phyloP scores from a whole-genome alignment of 163 green algal genomes.

The Scenedesmus sp. region DNA sequence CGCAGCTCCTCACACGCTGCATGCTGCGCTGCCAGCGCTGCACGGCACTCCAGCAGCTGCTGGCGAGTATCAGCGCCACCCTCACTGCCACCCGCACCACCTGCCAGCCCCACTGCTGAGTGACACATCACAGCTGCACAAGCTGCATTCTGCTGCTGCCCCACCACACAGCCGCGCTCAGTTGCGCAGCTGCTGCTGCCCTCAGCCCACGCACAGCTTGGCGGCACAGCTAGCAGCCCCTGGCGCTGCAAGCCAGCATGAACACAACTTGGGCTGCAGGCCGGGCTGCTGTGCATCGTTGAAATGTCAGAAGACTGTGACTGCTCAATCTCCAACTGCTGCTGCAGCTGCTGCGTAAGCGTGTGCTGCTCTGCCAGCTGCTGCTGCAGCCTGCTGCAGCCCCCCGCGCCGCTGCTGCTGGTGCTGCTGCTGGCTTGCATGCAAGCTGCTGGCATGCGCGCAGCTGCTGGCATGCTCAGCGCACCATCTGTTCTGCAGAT shows the following conservation, averaged over 20 bases:
- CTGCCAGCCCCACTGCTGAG: not conserved
- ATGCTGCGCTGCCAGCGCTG: constrained; percentile 21
- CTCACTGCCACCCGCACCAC: not conserved
- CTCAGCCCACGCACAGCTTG: not conserved
- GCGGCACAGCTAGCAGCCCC: too few relatives aligned
- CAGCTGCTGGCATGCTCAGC: not conserved
- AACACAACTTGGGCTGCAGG: not conserved
- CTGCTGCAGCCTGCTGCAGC: not conserved
- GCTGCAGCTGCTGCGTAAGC: constrained; percentile 24
- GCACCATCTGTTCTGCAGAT: not conserved
- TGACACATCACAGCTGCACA: not conserved
- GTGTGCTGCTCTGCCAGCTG: not conserved
- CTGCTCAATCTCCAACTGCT: not conserved
- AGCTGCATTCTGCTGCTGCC: not conserved
- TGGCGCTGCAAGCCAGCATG: not conserved
- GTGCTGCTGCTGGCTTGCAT: not conserved
- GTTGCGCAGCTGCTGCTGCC: not conserved
- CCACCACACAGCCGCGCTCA: not conserved
- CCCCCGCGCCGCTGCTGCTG: not conserved
- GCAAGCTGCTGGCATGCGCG: not conserved
- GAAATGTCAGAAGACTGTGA: not conserved
- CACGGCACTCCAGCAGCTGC: constrained; percentile 20
- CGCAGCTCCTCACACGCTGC: constrained; percentile 17
- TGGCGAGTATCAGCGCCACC: not conserved
- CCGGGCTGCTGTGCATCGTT: not conserved